phyloP scores from a whole-genome alignment of 768 basidiomycete genomes.

The Suillus fuscotomentosus region DNA sequence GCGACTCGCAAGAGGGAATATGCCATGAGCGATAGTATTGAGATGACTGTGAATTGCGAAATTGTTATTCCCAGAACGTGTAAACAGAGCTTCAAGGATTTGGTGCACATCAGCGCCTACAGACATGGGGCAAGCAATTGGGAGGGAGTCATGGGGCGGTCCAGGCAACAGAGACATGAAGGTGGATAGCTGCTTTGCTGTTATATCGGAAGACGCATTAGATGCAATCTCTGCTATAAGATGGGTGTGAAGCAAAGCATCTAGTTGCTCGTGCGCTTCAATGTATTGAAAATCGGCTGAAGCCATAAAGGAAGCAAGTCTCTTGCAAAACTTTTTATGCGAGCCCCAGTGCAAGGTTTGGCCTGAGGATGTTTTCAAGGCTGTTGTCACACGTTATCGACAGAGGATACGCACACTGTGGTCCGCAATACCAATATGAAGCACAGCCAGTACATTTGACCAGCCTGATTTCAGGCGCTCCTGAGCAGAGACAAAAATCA shows the following conservation, averaged over 20 bases:
- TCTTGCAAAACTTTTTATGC: slow-evolving; percentile 71
- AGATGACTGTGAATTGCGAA: slow-evolving; percentile 77
- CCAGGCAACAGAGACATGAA: slow-evolving; percentile 49
- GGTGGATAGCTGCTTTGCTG: slow-evolving; percentile 27
- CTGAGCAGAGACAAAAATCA: slow-evolving; percentile 54
- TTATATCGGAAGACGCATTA: slow-evolving; percentile 13
- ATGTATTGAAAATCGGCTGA: slow-evolving; percentile 50
- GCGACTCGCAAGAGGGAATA: slow-evolving; percentile 78
- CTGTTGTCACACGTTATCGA: slow-evolving; percentile 1
- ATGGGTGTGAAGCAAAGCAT: slow-evolving; percentile 65
- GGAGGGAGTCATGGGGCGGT: slow-evolving; percentile 24
- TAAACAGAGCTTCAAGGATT: slow-evolving; percentile 36
- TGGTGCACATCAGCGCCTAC: slow-evolving; percentile 26
- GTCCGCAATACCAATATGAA: slow-evolving; percentile 72
- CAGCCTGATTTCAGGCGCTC: slow-evolving; percentile 33
- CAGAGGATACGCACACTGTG: slow-evolving; percentile 48
- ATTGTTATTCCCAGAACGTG: slow-evolving; percentile 79
- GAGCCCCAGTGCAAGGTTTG: slow-evolving; percentile 66
- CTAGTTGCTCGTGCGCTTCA: slow-evolving; percentile 51
- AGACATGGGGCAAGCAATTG: slow-evolving; percentile 33
- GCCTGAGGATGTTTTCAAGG: slow-evolving; percentile 41
- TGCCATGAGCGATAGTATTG: slow-evolving; percentile 65
- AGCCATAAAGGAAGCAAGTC: slow-evolving; percentile 43
- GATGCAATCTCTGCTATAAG: slow-evolving; percentile 43
- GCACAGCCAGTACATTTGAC: slow-evolving; percentile 65